Evolutionary conservation across 192 early-diverging fungal genomes (phyloP), one percentile per base, ranked within the genome.

Genomic region (Coemansia erecta): DNA sequence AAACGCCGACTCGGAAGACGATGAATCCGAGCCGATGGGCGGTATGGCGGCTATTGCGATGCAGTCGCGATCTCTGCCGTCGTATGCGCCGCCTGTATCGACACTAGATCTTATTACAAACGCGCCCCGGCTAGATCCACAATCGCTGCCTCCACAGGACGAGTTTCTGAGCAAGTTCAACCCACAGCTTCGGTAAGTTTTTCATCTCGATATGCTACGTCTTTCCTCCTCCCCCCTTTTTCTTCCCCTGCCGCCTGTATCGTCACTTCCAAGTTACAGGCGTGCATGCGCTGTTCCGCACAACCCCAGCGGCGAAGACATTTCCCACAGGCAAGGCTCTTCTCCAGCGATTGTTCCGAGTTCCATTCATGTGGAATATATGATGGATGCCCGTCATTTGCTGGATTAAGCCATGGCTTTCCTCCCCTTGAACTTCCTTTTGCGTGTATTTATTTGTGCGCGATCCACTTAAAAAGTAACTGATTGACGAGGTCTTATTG

Each of bases 151-250:
- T 8, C 67, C 66, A 11, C 67, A 63, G 12, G 74, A 77, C 40
- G 46, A 51, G 28, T 50, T 61, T 49, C 60, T 77, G 5, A 28
- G 53, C 19, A 60, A 64, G 56, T 66, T 63, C 41, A 70, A 77
- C 41, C 49, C 74, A 3, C 61, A 49, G 28, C 56, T 77, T 49
- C 56, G 74, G 74, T 77, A 77, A 64, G 74, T 56, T 12, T 43
- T 43, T 55, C 18, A 15, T 37, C 15, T 22, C 48, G 11, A 6
- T 33, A 28, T 31, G 17, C 15, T 15, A 26, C 11, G 7, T 31
- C 44, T 19, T 58, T 7, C 4, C 23, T 31, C 41, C 12, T 21
- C 13, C 19, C 40, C 42, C 44, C 22, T 58, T 24, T 45, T 26
- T 46, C 6, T 6, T 12, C 26, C 22, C 33, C 31, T 47, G 46